These are phyloP conservation scores for Emergomyces africanus DNA, from an alignment of 2,329 filamentous ascomycete genomes.

Conservation along the genomic window DNA sequence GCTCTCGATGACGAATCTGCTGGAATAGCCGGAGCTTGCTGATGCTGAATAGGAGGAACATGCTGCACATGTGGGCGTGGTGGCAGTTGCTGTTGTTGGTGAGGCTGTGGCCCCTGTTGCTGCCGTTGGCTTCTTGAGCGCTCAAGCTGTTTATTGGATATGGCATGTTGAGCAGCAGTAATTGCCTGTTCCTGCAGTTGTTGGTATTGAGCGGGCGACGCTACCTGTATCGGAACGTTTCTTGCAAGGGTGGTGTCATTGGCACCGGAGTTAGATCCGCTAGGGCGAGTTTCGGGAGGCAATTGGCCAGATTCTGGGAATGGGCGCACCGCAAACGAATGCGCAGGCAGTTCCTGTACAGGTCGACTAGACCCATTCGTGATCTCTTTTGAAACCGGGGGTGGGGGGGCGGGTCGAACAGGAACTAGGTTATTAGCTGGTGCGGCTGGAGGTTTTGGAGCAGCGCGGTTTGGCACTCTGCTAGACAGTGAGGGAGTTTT, in stretches of 20 bases:
- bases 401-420: conserved; percentile 31
- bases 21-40: conserved; percentile 25
- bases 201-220: conserved; percentile 34
- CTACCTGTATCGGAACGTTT: conserved; percentile 24
- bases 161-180: conserved; percentile 64
- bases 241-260: conserved; percentile 43
- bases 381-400: conserved; percentile 25
- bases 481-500: conserved; percentile 38
- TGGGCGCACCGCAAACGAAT: conserved; percentile 33
- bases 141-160: conserved; percentile 55
- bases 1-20: conserved; percentile 14
- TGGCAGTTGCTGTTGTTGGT: conserved; percentile 20
- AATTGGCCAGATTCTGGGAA: conserved; percentile 46
- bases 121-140: conserved; percentile 63
- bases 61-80: conserved; percentile 21
- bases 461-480: conserved; percentile 64
- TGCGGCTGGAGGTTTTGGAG: conserved; percentile 65
- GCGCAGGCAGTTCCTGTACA: conserved; percentile 39
- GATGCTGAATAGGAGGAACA: conserved; percentile 42
- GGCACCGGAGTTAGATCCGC: conserved; percentile 53
- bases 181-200: conserved; percentile 78
- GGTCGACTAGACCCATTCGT: conserved; percentile 45
- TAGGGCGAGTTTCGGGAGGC: conserved; percentile 54
- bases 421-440: conserved; percentile 25
- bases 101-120: conserved; percentile 34